Percentiles rank a stretch among this genome's conserved stretches.
These are phyloP conservation scores for Tetracentron sinense DNA, from an alignment of 164 flowering plant species.

Conservation along the genomic window DNA sequence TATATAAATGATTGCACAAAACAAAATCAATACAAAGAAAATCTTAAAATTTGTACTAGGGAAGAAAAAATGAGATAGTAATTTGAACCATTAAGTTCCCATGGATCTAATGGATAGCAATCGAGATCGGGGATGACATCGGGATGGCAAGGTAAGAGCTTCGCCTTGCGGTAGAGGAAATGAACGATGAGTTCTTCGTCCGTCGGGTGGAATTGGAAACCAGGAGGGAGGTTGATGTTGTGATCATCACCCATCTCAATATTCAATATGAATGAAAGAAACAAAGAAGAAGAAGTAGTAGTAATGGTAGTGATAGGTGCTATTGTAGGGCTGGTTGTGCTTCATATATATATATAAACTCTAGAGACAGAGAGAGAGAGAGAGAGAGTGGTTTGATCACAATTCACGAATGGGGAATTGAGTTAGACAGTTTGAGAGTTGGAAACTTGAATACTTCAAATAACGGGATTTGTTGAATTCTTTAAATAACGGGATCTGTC, in stretches of 20 bases:
- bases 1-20: neutral
- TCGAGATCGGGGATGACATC: constrained; percentile 81
- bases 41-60: neutral
- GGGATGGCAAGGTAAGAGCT: constrained; percentile 61
- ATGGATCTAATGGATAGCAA: constrained; percentile 72
- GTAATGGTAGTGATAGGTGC: constrained; percentile 1
- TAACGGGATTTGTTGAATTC: constrained; percentile 7
- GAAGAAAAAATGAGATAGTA: neutral
- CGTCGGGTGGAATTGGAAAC: constrained; percentile 70
- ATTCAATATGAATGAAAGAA: neutral
- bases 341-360: constrained; percentile 22
- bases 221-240: constrained; percentile 63
- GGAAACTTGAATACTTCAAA: neutral
- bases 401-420: neutral
- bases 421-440: neutral
- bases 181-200: constrained; percentile 87
- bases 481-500: constrained; percentile 3
- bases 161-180: constrained; percentile 68
- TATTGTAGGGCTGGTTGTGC: neutral
- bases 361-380: constrained; percentile 11
- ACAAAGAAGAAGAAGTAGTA: neutral
- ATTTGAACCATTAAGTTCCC: constrained; percentile 77
- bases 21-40: neutral
- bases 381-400: constrained; percentile 25
- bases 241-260: constrained; percentile 32